Conservation (phyloP, 176 grass and related monocot species). For the Elaeis guineensis region DNA sequence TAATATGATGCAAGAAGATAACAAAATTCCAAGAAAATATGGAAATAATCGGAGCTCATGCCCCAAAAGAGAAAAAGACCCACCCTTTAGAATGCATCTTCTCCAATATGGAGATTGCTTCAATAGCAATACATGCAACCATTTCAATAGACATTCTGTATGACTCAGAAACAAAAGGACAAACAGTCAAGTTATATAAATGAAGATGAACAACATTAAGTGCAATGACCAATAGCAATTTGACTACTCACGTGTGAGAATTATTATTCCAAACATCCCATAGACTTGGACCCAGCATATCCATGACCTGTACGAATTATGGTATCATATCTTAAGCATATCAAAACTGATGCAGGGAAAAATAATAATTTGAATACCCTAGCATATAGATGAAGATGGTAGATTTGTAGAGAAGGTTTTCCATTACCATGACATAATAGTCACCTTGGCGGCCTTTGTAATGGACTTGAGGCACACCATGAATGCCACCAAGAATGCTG, state of each 20-base stretch:
- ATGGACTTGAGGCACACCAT: constrained; percentile 85
- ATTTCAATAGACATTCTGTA: constrained; percentile 91
- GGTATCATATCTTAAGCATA: too few species aligned
- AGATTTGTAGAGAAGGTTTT: constrained; percentile 4
- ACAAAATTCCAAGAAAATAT: too few species aligned
- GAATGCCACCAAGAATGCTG: constrained; percentile 89
- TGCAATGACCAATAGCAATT: constrained; percentile 1
- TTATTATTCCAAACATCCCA: constrained; percentile 99
- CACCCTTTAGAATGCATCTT: constrained; percentile 94
- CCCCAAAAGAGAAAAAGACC: not conserved
- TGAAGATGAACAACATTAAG: constrained; percentile 14
- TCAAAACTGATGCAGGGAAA: not conserved
- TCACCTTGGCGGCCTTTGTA: constrained; percentile 85
- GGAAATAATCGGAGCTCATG: too few species aligned
- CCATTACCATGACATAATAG: constrained; percentile 80
- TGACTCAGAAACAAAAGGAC: constrained; percentile 10
- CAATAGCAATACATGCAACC: constrained; percentile 97
- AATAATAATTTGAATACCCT: not conserved
- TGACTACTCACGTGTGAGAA: constrained; percentile 55
- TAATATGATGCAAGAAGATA: too few species aligned
- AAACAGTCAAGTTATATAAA: not conserved
- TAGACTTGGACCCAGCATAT: constrained; percentile 87
- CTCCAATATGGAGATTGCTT: constrained; percentile 88
- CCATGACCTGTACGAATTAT: constrained; percentile 57
- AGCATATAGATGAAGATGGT: not conserved